phyloP scores from a whole-genome alignment of 805 yeast genomes.

The Yamadazyma sp. region DNA sequence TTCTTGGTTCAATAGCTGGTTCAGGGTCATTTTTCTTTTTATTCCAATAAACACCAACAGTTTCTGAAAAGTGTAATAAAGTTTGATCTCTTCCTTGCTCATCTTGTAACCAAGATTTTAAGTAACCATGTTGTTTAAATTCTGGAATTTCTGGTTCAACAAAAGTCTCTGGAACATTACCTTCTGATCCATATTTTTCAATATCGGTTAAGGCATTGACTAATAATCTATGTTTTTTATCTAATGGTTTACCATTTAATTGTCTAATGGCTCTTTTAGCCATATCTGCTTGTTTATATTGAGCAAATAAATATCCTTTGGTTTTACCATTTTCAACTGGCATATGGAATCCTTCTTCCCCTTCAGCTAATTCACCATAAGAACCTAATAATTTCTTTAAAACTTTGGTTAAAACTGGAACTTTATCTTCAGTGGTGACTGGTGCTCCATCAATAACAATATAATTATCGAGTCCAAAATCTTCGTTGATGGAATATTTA shows the following conservation, averaged over 20 bases:
- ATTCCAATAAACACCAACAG: conserved; percentile 86
- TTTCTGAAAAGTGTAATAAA: conserved; percentile 72
- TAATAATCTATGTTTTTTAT: conserved; percentile 84
- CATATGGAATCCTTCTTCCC: conserved; percentile 68
- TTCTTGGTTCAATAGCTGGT: conserved; percentile 72
- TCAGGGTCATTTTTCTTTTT: conserved; percentile 71
- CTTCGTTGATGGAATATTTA: conserved; percentile 58
- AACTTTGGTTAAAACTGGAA: conserved; percentile 79
- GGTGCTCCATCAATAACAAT: conserved; percentile 96
- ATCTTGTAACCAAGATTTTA: conserved; percentile 91
- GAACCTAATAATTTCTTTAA: conserved; percentile 73
- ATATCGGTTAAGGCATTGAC: conserved; percentile 82
- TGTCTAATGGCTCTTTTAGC: conserved; percentile 79
- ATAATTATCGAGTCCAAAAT: conserved; percentile 65
- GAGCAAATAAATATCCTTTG: conserved; percentile 83
- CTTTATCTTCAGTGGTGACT: conserved; percentile 86
- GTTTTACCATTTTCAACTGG: conserved; percentile 79
- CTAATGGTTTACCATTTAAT: conserved; percentile 86
- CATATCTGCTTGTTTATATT: conserved; percentile 61
- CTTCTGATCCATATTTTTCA: conserved; percentile 70
- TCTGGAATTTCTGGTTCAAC: conserved; percentile 71
- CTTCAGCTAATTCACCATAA: conserved; percentile 67
- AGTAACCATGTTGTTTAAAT: conserved; percentile 72
- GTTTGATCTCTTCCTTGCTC: conserved; percentile 87
- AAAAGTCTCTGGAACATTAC: conserved; percentile 58